Evolutionary conservation across 352 stramenopile species (phyloP), one percentile per base, ranked within the genome.

Genomic region (Blastocystis sp.): DNA sequence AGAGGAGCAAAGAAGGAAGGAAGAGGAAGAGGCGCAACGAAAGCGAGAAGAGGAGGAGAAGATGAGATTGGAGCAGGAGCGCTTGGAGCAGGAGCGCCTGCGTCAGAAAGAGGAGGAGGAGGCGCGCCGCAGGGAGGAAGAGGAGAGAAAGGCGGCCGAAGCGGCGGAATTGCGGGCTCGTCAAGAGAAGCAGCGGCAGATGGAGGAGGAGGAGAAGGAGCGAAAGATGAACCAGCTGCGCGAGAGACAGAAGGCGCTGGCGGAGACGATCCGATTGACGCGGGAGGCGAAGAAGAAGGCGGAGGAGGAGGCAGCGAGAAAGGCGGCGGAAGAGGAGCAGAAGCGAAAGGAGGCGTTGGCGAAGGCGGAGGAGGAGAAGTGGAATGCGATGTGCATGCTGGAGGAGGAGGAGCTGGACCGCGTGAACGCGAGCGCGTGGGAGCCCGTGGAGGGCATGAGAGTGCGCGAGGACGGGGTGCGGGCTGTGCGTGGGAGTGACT

Each of bases 171-270:
- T 41, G 3, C 48, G 43, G 74, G 74, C 74, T 10, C 60, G 53
- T 9, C 48, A 84, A 38, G 74, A 84, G 21, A 59, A 14, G 23
- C 48, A 62, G 40, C 45, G 28, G 21, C 53, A 34, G 28, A 66
- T 84, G 52, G 74, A 84, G 43, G 60, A 61, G 21, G 74, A 84
- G 41, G 74, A 84, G 28, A 45, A 69, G 34, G 52, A 84, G 56
- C 74, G 74, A 11, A 17, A 34, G 14, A 38, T 38, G n/a, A 28
- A 84, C 28, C 34, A 21, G 21, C 11, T 67, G 19, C 56, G 67
- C 4, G 38, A 19, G 7, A 28, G 40, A 10, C 74, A 84, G 74
- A 84, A 70, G 17, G 74, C 74, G 5, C 34, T 84, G 3, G 23
- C 48, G 3, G 74, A 84, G 28, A 56, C 74, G 2, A 23, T 84